Evolutionary conservation across 768 basidiomycete species (phyloP), one percentile per base, ranked within the genome.

Genomic region (Naganishia antarctica): DNA sequence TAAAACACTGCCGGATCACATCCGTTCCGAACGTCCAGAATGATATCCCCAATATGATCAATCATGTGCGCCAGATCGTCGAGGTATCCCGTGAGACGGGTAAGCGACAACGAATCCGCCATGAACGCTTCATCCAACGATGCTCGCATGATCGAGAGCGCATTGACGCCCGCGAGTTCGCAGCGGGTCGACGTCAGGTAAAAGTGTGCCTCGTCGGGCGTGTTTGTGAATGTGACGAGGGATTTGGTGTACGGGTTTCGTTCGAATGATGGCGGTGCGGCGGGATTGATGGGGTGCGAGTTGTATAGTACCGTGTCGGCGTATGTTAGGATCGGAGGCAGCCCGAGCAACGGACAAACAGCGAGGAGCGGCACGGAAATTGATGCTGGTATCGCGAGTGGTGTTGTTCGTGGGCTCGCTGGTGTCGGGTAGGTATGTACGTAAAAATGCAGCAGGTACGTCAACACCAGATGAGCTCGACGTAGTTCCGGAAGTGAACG

Each of bases 251-350:
- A 82, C 57, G 92, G 80, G 71, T 90, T 97, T 23, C 59, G 23
- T 12, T 41, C 21, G 18, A 64, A 47, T 32, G 71, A 66, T 6
- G 72, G 70, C 11, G 70, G 44, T 6, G 47, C 18, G 25, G 62
- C n/a, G 3, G 73, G 70, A 46, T 72, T 62, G 32, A 37, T n/a
- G 7, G 76, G 71, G 25, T 68, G 70, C 59, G 76, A 81, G 74
- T 94, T 94, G 79, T 91, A 96, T 28, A 96, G 82, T 8, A 96
- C 91, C 29, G 87, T 87, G 74, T 94, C 91, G 11, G 91, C 87
- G 74, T 91, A 96, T 3, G 91, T 96, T 63, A 91, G 81, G 43
- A 94, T 81, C 0, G 93, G 91, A 0, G 93, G 92, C 1, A 96
- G 79, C 61, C 88, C 85, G 11, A 96, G 84, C 47, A 86, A 79